phyloP scores from a whole-genome alignment of 768 basidiomycete species.

The Stropharia rugosoannulata region DNA sequence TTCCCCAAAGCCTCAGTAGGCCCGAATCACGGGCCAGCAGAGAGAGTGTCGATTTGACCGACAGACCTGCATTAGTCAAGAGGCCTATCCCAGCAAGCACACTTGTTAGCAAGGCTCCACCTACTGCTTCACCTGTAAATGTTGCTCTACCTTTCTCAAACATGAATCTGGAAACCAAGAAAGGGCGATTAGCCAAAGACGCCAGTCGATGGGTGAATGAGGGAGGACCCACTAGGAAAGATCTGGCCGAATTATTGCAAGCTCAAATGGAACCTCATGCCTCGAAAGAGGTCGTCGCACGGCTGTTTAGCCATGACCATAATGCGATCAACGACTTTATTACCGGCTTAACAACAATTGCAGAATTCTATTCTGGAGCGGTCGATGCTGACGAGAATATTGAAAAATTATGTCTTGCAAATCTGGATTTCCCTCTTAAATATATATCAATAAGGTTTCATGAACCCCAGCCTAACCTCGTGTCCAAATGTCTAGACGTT shows the following conservation, averaged over 20 bases:
- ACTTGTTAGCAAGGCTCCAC: slow-evolving; percentile 8
- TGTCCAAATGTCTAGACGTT: slow-evolving; percentile 86
- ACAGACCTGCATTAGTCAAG: slow-evolving; percentile 28
- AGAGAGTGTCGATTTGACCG: slow-evolving; percentile 39
- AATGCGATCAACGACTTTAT: slow-evolving; percentile 92
- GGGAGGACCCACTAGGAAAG: slow-evolving; percentile 77
- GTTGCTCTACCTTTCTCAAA: slow-evolving; percentile 44
- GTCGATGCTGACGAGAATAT: slow-evolving; percentile 56
- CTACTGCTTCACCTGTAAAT: slow-evolving; percentile 25
- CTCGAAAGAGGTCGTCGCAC: slow-evolving; percentile 70
- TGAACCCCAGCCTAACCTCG: slow-evolving; percentile 87
- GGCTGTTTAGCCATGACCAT: slow-evolving; percentile 94
- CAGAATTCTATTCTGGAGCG: slow-evolving; percentile 70
- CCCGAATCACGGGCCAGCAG: slow-evolving; percentile 42
- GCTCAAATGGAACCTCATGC: slow-evolving; percentile 89
- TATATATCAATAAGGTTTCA: slow-evolving; percentile 90
- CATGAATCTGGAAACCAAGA: slow-evolving; percentile 62
- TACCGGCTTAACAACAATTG: slow-evolving; percentile 68
- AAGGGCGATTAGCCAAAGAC: slow-evolving; percentile 71
- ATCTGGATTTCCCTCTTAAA: slow-evolving; percentile 90
- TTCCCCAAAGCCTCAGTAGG: slow-evolving; percentile 60
- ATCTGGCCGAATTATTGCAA: slow-evolving; percentile 82
- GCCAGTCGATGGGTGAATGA: slow-evolving; percentile 84
- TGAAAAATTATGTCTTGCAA: slow-evolving; percentile 72
- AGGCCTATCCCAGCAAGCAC: slow-evolving; percentile 26